Evolutionary conservation across 768 basidiomycete species (phyloP).

Genomic region (Lentinula lateritia): DNA sequence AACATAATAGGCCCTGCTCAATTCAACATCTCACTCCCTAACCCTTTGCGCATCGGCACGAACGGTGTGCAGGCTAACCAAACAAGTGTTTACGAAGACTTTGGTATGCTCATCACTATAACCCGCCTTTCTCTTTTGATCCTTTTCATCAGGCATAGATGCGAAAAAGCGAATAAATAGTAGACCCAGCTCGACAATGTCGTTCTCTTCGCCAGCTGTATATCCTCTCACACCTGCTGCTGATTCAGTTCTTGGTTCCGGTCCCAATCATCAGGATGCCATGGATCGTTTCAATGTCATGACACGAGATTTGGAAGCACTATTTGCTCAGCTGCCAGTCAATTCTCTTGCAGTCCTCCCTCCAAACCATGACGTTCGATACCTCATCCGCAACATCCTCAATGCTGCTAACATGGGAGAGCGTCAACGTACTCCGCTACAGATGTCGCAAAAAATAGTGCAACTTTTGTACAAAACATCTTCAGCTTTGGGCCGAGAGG

Average conservation of each 20-base stretch:
- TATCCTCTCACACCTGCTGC: constrained; percentile 62
- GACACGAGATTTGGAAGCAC: constrained; percentile 71
- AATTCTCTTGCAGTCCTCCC: constrained; percentile 68
- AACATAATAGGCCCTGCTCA: constrained; percentile 63
- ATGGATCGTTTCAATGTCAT: constrained; percentile 83
- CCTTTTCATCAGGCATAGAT: constrained; percentile 40
- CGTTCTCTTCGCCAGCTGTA: constrained; percentile 39
- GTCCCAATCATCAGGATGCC: constrained; percentile 68
- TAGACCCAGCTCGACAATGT: constrained; percentile 66
- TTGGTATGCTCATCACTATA: constrained; percentile 43
- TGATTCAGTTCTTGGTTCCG: constrained; percentile 40
- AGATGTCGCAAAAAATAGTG: constrained; percentile 95
- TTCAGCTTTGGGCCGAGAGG: constrained; percentile 82
- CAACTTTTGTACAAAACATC: constrained; percentile 90
- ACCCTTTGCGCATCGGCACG: constrained; percentile 80
- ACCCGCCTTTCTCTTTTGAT: neutral
- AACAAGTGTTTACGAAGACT: constrained; percentile 91
- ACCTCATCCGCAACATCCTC: constrained; percentile 78
- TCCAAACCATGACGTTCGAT: constrained; percentile 81
- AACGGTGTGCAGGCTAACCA: constrained; percentile 81
- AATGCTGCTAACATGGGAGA: constrained; percentile 75
- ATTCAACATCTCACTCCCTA: constrained; percentile 73
- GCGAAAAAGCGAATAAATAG: constrained; percentile 53
- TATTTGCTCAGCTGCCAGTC: constrained; percentile 69
- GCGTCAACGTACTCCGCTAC: constrained; percentile 79